Conservation (phyloP, 2,329 filamentous ascomycete genomes). For the Daldinia sp. region DNA sequence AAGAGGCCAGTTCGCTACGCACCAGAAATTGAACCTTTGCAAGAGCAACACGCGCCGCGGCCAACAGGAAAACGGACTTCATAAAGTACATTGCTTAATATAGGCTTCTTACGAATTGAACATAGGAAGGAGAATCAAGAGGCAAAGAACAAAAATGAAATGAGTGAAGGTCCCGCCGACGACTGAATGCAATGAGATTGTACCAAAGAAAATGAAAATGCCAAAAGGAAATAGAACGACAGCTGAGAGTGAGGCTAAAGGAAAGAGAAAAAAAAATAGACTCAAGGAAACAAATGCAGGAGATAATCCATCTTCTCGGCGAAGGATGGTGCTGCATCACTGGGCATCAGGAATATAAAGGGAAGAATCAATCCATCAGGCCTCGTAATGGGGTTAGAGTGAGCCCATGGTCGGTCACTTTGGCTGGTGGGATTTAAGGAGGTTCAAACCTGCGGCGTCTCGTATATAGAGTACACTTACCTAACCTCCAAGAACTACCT, state of each 20-base stretch:
- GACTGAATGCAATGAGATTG: constrained; percentile 18
- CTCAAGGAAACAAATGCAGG: constrained; percentile 18
- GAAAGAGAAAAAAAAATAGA: constrained; percentile 24
- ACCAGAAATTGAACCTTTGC: constrained; percentile 51
- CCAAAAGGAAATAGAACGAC: constrained; percentile 14
- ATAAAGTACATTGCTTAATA: constrained; percentile 48
- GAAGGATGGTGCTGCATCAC: constrained; percentile 23
- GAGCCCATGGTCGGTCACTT: constrained; percentile 20
- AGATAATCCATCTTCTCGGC: constrained; percentile 27
- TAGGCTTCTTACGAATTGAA: constrained; percentile 32
- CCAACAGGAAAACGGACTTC: constrained; percentile 40
- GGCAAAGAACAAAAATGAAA: constrained; percentile 18
- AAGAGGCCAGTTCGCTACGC: constrained; percentile 26
- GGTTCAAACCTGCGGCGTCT: constrained; percentile 35
- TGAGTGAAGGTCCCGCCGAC: constrained; percentile 31
- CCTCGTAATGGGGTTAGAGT: constrained; percentile 20
- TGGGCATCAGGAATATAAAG: constrained; percentile 30
- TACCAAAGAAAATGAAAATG: constrained; percentile 8
- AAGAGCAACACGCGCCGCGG: constrained; percentile 39
- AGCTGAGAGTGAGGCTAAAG: constrained; percentile 33
- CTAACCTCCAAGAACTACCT: constrained; percentile 17
- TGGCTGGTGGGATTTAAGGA: constrained; percentile 36
- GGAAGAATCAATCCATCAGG: constrained; percentile 13
- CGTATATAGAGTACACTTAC: constrained; percentile 30
- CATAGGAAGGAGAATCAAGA: constrained; percentile 22